Evolutionary conservation across 768 basidiomycete genomes (phyloP), one percentile per base, ranked within the genome.

Genomic region (Antrodiella citrinella): DNA sequence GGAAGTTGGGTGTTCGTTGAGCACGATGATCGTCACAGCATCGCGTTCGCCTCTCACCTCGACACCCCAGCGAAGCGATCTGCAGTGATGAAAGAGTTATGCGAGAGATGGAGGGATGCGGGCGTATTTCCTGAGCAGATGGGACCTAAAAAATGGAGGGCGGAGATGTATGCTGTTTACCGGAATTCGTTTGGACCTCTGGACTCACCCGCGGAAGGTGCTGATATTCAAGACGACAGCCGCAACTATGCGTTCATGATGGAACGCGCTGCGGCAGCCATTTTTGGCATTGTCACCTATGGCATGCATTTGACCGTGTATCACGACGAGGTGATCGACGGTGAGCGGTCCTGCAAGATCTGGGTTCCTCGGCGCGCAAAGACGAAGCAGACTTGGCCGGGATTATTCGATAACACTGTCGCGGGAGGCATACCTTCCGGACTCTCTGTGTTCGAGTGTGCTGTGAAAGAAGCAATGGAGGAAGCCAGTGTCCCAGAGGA

Each of bases 361-460:
- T 98, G 96, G 95, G 82, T 92, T 1, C 93, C 96, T 1, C 86
- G 82, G 7, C 76, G 96, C 12, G 77, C 91, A 1, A 72, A 69
- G 51, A 94, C 86, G 5, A 99, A 99, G 65, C 88, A 81, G 57
- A 97, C 93, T 25, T 96, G 82, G 77, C 91, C 93, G 4, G 84
- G 89, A 1, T 81, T 75, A 57, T 74, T 96, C 15, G 95, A 98
- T 61, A 97, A 98, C 65, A 84, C 79, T 26, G 88, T 89, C 40
- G 93, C 93, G 2, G 95, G 95, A 0, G 95, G 95, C 2, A 93
- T 95, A 25, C 81, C 91, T 0, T 80, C 84, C 18, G 90, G 92
- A 1, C 82, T 85, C 69, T 61, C 75, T 0, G 66, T 78, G 3
- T 78, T 88, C 44, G 85, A 92, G 44, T 76, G 82, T 1, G 69